Evolutionary conservation across 768 basidiomycete species (phyloP).

Genomic region (Boletellus emodensis): DNA sequence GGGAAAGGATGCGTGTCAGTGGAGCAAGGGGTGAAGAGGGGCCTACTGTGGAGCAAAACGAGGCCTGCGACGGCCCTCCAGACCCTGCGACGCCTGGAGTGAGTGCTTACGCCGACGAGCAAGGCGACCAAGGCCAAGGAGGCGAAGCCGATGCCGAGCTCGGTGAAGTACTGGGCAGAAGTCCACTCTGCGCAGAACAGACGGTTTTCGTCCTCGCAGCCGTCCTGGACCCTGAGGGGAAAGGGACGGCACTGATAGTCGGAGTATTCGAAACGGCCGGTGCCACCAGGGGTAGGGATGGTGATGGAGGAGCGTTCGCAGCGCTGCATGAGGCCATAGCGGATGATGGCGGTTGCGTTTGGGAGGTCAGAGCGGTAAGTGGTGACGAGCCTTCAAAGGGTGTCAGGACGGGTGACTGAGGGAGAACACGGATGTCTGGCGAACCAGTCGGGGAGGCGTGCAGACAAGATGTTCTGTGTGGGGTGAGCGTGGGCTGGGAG

Average conservation of each 20-base stretch:
- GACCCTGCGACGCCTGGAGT: slow-evolving; percentile 67
- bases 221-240: slow-evolving; percentile 48
- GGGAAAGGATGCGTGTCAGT: neutral
- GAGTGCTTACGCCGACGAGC: slow-evolving; percentile 66
- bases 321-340: slow-evolving; percentile 55
- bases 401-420: slow-evolving; percentile 19
- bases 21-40: neutral
- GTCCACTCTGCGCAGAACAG: slow-evolving; percentile 66
- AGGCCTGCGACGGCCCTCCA: slow-evolving; percentile 73
- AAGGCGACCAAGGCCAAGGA: slow-evolving; percentile 54
- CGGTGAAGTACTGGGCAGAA: slow-evolving; percentile 63
- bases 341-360: slow-evolving; percentile 44
- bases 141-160: slow-evolving; percentile 63
- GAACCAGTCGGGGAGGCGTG: slow-evolving; percentile 62
- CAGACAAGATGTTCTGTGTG: slow-evolving; percentile 53
- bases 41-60: slow-evolving; percentile 54
- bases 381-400: slow-evolving; percentile 39
- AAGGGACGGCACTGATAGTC: slow-evolving; percentile 63
- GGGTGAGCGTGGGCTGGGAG: neutral
- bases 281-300: slow-evolving; percentile 40
- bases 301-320: slow-evolving; percentile 52
- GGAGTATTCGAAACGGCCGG: slow-evolving; percentile 46
- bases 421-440: slow-evolving; percentile 24
- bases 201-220: slow-evolving; percentile 50
- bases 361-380: slow-evolving; percentile 38